phyloP scores from a whole-genome alignment of 2,329 filamentous ascomycete genomes.

The Talaromyces sp. region DNA sequence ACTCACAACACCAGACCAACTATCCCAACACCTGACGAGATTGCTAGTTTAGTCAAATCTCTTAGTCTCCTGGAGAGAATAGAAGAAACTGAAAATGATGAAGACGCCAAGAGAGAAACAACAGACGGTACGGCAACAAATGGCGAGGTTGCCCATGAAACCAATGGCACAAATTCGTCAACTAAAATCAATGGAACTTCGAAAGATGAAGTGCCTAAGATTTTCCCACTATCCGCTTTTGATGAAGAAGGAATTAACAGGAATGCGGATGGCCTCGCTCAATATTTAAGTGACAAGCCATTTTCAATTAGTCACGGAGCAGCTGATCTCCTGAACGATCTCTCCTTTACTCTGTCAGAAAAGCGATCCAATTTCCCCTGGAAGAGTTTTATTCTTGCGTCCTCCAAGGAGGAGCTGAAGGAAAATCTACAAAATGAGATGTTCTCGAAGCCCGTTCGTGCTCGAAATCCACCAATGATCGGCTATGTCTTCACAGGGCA shows the following conservation, averaged over 20 bases:
- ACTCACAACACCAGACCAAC: constrained; percentile 4
- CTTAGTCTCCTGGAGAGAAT: neutral
- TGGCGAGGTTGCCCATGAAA: neutral
- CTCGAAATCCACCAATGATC: constrained; percentile 3
- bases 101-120: neutral
- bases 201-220: neutral
- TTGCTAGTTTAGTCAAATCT: neutral
- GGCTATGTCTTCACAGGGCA: constrained; percentile 14
- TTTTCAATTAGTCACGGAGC: constrained; percentile 1
- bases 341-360: constrained; percentile 21
- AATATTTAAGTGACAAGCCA: constrained; percentile 13
- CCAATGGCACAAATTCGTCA: neutral
- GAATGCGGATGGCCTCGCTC: constrained; percentile 14
- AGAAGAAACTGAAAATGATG: neutral
- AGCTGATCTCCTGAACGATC: constrained; percentile 16
- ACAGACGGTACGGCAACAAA: neutral
- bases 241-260: constrained; percentile 11
- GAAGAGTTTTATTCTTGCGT: constrained; percentile 14
- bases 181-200: neutral
- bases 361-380: constrained; percentile 14
- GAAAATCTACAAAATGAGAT: constrained; percentile 15
- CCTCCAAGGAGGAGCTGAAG: constrained; percentile 11
- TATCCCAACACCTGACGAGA: constrained; percentile 7
- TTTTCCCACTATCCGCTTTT: constrained; percentile 8
- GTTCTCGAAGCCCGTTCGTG: constrained; percentile 11